These are phyloP conservation scores for Trypanosoma lewisi DNA, from an alignment of 208 protist genomes.

Conservation along the genomic window DNA sequence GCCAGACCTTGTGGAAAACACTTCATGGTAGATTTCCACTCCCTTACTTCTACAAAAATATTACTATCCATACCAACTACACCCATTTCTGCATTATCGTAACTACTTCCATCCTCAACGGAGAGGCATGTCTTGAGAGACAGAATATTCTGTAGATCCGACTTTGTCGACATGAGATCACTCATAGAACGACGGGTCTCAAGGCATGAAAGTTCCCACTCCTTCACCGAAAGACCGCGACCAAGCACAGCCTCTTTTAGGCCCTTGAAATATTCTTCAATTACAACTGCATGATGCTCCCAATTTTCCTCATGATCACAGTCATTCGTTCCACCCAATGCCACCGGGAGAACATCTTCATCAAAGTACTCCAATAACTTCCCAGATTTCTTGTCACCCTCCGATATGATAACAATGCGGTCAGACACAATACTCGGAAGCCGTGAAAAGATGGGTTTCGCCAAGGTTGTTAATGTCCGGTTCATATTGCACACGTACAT, in stretches of 20 bases:
- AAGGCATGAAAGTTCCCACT: constrained; percentile 59
- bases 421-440: constrained; percentile 60
- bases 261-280: constrained; percentile 50
- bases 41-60: constrained; percentile 9
- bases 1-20: constrained; percentile 31
- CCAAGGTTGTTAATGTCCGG: constrained; percentile 37
- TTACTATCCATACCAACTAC: constrained; percentile 1
- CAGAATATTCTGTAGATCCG: constrained; percentile 1
- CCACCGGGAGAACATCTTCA: constrained; percentile 45
- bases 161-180: not conserved
- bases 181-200: constrained; percentile 15
- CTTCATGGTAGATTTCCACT: constrained; percentile 37
- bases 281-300: constrained; percentile 32
- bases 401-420: constrained; percentile 52
- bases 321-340: constrained; percentile 56
- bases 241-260: constrained; percentile 41
- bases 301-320: constrained; percentile 46
- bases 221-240: constrained; percentile 60
- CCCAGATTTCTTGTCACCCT: constrained; percentile 37
- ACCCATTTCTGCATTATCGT: not conserved
- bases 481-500: constrained; percentile 79
- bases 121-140: constrained; percentile 44
- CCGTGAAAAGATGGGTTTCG: constrained; percentile 57
- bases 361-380: constrained; percentile 56
- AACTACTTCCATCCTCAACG: not conserved